Percentiles rank a stretch among this genome's conserved stretches.
phyloP scores from a whole-genome alignment of 345 rosid species.

The Heritiera littoralis region DNA sequence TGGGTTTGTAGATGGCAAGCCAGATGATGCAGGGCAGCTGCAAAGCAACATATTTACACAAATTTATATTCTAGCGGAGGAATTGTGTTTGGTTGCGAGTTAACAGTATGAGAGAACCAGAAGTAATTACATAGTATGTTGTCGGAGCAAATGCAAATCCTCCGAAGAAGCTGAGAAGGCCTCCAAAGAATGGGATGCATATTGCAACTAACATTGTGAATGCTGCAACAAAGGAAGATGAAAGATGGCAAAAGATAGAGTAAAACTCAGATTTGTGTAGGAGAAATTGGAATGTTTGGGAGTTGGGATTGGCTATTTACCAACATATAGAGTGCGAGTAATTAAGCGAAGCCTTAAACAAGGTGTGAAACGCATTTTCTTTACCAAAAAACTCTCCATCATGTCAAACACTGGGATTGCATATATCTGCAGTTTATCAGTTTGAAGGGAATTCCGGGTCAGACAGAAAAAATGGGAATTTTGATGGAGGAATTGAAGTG shows the following conservation, averaged over 20 bases:
- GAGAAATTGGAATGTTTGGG: background rate
- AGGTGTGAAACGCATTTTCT: constrained; percentile 50
- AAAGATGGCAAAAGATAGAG: background rate
- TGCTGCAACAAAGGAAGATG: constrained; percentile 37
- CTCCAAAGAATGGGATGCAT: constrained; percentile 76
- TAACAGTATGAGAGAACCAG: background rate
- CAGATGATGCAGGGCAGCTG: constrained; percentile 86
- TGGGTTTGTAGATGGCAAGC: constrained; percentile 69
- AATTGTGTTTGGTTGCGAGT: background rate
- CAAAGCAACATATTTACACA: constrained; percentile 1
- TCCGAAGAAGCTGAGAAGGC: constrained; percentile 80
- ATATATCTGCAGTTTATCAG: constrained; percentile 38
- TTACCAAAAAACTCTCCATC: constrained; percentile 73
- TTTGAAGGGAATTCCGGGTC: background rate
- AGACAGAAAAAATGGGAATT: background rate
- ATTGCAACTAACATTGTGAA: constrained; percentile 70
- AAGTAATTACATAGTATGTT: constrained; percentile 58
- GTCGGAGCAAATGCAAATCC: constrained; percentile 90
- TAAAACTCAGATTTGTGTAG: background rate
- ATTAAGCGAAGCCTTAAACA: constrained; percentile 56
- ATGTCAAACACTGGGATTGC: constrained; percentile 89
- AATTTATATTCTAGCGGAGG: background rate
- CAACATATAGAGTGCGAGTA: constrained; percentile 62
- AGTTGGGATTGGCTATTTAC: constrained; percentile 34
- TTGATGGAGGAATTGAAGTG: background rate